Base-by-base conservation (phyloP, 371 early-diverging fungal species). In the Thermomucor indicae-seudaticae region DNA sequence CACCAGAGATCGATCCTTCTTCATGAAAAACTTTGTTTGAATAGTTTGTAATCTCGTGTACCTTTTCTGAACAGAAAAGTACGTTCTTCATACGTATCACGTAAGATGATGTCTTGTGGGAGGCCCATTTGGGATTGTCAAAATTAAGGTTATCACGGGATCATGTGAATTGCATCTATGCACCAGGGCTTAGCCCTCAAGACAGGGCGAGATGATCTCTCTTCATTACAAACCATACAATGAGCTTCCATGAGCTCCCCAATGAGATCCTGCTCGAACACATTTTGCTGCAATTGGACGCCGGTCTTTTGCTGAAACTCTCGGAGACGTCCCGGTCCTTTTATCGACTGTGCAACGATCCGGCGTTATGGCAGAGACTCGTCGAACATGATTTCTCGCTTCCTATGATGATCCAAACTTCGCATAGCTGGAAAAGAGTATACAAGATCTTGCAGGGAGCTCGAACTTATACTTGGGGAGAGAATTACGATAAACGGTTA, bases 401-500 rank as follows among this genome's bases (percentile, higher is more conserved):
- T n/a, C 51, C 64, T 7, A 22, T 37, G 40, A 46, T 44, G 19
- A 58, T 66, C 44, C 48, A 64, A 39, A 11, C 22, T 7, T 30
- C 56, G 1, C 25, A 43, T 27, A 66, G 70, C 6, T 74, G 68
- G 67, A 70, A 67, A 19, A 43, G 23, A 22, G 43, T 74, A n/a
- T 74, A 63, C 51, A 29, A 39, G 12, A 48, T 47, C 19, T 37
- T 74, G 4, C 48, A 52, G 16, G 17, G 51, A 59, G 47, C 54
- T 57, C 17, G 45, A 30, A 63, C 65, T 2, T 69, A 59, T 52
- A 60, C 63, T 6, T 72, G 73, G 73, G 73, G 73, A 6, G 62
- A 66, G 5, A 69, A 69, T 22, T 17, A 19, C 30, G 58, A 72
- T 55, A 44, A 47, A 35, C 47, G 69, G 7, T 44, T 72, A 4